Evolutionary conservation across 1,284 basidiomycete genomes (phyloP), one percentile per base, ranked within the genome.

Genomic region (Calocybe gambosa): DNA sequence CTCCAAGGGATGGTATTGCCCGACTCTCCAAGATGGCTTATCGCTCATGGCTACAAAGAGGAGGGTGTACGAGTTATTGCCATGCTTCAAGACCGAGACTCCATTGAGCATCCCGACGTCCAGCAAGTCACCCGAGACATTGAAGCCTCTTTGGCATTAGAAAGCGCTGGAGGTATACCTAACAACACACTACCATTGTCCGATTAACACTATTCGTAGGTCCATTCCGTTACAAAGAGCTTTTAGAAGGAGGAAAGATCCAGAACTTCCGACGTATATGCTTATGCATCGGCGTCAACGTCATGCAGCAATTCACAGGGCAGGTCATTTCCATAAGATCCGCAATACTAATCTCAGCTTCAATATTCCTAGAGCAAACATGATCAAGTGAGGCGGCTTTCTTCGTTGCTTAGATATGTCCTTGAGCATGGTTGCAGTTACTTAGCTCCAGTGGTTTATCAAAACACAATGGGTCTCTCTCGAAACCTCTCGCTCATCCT

Each of bases 231-330:
- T 69, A 65, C 49, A 59, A 51, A 33, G 69, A 70, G 50, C 59
- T 71, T 12, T 45, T 71, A 2, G 55, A 69, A 52, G 67, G 66
- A 13, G 68, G 69, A 1, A 65, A 63, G 9, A 52, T 72, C 16
- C 69, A 67, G n/a, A 72, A 71, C 45, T 69, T 70, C 46, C 54
- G 69, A 20, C 55, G 70, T 8, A 67, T 70, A 18, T 66, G 66
- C 42, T 48, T 71, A 36, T 66, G 65, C 39, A 58, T 68, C 29
- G 68, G 63, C 1, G 51, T 71, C 6, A 69, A 69, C 44, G 62
- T 69, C 13, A 70, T 70, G 69, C 68, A 71, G 47, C 68, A 71
- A 50, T 69, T 71, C 39, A 70, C 66, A 12, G 67, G 65, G 62
- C 65, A 47, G 18, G 61, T 55, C 10, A 16, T 29, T 18, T n/a